phyloP scores from a whole-genome alignment of 768 basidiomycete species.

The Termitomyces sp. region DNA sequence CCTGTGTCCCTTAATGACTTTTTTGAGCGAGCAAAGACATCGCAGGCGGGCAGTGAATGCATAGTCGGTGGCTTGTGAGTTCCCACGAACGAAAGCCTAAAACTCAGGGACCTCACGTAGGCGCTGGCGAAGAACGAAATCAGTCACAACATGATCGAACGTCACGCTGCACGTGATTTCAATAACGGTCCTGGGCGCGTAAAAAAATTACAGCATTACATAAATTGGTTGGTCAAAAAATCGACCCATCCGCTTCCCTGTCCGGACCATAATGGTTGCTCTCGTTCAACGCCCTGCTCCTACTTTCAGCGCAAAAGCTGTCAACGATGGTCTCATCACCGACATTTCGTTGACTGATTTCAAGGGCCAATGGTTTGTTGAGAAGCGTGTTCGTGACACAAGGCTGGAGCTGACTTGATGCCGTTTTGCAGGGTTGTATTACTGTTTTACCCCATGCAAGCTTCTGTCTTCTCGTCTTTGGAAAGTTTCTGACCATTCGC shows the following conservation, averaged over 20 bases:
- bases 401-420: slow-evolving; percentile 3
- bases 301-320: slow-evolving; percentile 66
- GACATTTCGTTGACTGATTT: slow-evolving; percentile 70
- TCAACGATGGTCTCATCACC: slow-evolving; percentile 73
- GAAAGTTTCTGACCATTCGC: not conserved
- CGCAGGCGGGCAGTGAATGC: no score
- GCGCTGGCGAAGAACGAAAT: not conserved
- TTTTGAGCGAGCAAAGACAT: no score
- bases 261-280: slow-evolving; percentile 40
- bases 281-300: slow-evolving; percentile 85
- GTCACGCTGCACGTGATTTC: not conserved
- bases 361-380: slow-evolving; percentile 73
- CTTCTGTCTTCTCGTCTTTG: slow-evolving; percentile 2
- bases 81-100: not conserved
- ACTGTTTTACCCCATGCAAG: slow-evolving; percentile 91
- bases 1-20: no score
- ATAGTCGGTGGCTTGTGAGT: no score
- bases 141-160: not conserved
- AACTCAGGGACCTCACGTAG: not conserved
- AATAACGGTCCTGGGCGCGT: slow-evolving; percentile 18
- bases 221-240: slow-evolving; percentile 3
- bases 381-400: not conserved
- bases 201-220: slow-evolving; percentile 4
- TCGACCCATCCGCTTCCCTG: not conserved
- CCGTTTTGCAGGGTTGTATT: slow-evolving; percentile 69